These are phyloP conservation scores for Diplodia sapinea DNA, from an alignment of 2,329 filamentous ascomycete genomes.

Conservation along the genomic window DNA sequence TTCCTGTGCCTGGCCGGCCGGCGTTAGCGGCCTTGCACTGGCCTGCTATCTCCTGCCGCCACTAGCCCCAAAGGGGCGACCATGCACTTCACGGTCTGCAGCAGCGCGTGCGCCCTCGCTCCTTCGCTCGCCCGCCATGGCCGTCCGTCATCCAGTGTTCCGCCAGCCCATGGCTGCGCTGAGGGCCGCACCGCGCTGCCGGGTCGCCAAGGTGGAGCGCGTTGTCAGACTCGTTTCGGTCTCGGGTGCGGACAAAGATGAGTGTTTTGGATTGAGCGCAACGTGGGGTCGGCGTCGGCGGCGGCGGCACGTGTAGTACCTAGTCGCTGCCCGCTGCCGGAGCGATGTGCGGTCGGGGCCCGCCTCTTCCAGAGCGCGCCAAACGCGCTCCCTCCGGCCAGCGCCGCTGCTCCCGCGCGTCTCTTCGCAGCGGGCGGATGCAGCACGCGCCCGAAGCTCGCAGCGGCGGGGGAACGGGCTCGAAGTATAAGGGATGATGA, in stretches of 20 bases:
- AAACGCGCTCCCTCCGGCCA: slow-evolving; percentile 4
- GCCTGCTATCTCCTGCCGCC: slow-evolving; percentile 11
- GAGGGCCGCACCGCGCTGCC: slow-evolving; percentile 5
- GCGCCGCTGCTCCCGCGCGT: slow-evolving; percentile 19
- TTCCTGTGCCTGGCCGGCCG: slow-evolving; percentile 27
- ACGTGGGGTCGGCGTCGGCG: slow-evolving; percentile 18
- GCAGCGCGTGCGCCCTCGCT: slow-evolving; percentile 5
- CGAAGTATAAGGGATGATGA: slow-evolving; percentile 18
- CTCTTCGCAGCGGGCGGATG: slow-evolving; percentile 5
- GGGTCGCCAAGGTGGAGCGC: slow-evolving; percentile 21
- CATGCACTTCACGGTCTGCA: slow-evolving; percentile 20
- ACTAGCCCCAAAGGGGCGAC: slow-evolving; percentile 16
- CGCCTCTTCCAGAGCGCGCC: background rate
- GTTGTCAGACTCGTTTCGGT: slow-evolving; percentile 19
- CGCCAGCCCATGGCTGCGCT: background rate
- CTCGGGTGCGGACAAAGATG: slow-evolving; percentile 13
- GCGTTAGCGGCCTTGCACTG: slow-evolving; percentile 17
- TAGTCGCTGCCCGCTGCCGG: background rate
- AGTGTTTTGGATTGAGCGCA: slow-evolving; percentile 26
- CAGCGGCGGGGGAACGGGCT: background rate
- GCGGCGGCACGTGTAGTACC: background rate
- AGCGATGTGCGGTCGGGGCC: slow-evolving; percentile 2
- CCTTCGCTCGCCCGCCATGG: slow-evolving; percentile 15
- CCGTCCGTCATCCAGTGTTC: slow-evolving; percentile 10
- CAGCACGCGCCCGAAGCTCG: background rate